Percentiles rank a stretch among this genome's conserved stretches.
These are phyloP conservation scores for Cladobotryum protrusum DNA, from an alignment of 2,329 filamentous ascomycete genomes.

Conservation along the genomic window DNA sequence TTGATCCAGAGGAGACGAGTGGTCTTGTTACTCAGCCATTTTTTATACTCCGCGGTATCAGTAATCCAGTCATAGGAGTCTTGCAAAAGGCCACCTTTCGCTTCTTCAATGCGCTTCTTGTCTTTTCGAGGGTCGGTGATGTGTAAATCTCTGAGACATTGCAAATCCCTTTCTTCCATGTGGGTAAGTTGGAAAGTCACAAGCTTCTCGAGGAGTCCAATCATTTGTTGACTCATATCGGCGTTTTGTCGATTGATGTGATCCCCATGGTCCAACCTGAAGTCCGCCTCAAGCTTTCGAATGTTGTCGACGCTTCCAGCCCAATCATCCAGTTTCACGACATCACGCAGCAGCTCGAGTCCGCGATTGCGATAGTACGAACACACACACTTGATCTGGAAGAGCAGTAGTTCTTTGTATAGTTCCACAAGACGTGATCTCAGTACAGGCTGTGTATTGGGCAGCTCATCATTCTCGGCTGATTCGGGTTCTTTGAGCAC, in stretches of 20 bases:
- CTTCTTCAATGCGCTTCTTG: slow-evolving; percentile 27
- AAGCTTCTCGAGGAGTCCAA: not conserved
- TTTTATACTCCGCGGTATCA: slow-evolving; percentile 18
- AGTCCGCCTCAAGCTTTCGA: slow-evolving; percentile 19
- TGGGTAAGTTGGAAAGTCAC: not conserved
- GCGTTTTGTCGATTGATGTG: slow-evolving; percentile 1
- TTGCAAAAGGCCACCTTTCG: slow-evolving; percentile 27
- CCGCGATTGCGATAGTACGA: slow-evolving; percentile 26
- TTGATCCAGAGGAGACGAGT: slow-evolving; percentile 31
- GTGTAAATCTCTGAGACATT: slow-evolving; percentile 13
- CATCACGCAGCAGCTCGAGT: slow-evolving; percentile 21
- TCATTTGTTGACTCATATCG: not conserved
- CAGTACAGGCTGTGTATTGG: slow-evolving; percentile 2
- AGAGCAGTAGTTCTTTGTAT: slow-evolving; percentile 32
- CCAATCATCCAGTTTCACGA: slow-evolving; percentile 29
- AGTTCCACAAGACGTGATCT: slow-evolving; percentile 25
- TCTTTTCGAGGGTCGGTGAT: slow-evolving; percentile 25
- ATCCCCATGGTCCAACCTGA: slow-evolving; percentile 12
- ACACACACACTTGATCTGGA: slow-evolving; percentile 35
- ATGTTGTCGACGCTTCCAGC: slow-evolving; percentile 23
- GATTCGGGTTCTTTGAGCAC: slow-evolving; percentile 19
- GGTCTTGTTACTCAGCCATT: slow-evolving; percentile 9
- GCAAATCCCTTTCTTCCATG: not conserved
- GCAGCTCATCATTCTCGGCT: no score
- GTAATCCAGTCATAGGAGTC: slow-evolving; percentile 32